Percentiles rank a stretch among this genome's conserved stretches.
Evolutionary conservation across 495 filamentous ascomycete species (phyloP).

Genomic region (Tuber magnatum): DNA sequence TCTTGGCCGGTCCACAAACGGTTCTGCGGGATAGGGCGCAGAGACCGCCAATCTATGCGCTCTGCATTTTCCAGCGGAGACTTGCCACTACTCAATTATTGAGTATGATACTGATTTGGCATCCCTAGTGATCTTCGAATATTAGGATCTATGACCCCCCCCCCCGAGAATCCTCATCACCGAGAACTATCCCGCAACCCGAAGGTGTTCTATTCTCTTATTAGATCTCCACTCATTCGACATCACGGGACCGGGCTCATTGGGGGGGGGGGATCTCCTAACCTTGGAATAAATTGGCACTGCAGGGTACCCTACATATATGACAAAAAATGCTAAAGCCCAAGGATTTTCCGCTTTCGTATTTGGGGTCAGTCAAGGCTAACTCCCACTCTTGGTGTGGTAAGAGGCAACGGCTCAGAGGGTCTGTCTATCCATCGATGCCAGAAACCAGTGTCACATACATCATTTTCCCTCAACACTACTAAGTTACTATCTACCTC

Average conservation of each 20-base stretch:
- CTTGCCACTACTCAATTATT: not conserved
- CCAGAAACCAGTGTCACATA: not conserved
- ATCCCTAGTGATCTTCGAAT: not conserved
- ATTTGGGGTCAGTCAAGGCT: not conserved
- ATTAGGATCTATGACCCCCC: not conserved
- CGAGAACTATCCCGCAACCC: not conserved
- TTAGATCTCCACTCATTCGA: not conserved
- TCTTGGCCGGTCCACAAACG: not conserved
- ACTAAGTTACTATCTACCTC: not conserved
- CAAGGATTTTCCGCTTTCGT: not conserved
- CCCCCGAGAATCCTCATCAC: not conserved
- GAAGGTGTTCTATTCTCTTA: not conserved
- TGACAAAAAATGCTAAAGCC: not conserved
- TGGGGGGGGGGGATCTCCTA: not conserved
- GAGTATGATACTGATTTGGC: not conserved
- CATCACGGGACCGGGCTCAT: not conserved
- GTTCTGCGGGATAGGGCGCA: not conserved
- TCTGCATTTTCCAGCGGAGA: not conserved
- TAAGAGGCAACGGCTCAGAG: not conserved
- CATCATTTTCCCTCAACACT: not conserved
- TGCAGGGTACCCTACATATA: not conserved
- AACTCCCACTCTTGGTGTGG: not conserved
- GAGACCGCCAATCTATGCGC: not conserved
- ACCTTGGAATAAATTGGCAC: not conserved
- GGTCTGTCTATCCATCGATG: too few relatives aligned